Evolutionary conservation across 2,329 filamentous ascomycete species (phyloP).

Genomic region (Ambrosiella xylebori): DNA sequence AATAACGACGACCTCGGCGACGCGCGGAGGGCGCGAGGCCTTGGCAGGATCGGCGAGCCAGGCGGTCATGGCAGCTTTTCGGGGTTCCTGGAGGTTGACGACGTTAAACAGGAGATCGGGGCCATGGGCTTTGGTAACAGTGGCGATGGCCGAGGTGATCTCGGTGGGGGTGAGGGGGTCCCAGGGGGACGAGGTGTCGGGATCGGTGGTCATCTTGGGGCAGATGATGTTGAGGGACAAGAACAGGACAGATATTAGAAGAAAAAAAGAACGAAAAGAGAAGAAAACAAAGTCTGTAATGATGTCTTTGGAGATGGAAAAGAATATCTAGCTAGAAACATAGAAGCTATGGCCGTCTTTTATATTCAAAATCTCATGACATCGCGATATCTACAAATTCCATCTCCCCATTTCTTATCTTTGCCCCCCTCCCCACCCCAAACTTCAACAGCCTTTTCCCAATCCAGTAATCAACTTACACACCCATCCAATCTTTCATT

Average conservation of each 20-base stretch:
- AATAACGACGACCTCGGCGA: constrained; percentile 74
- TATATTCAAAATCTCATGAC: too few species aligned
- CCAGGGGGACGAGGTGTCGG: constrained; percentile 32
- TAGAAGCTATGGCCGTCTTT: too few species aligned
- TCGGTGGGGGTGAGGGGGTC: constrained; percentile 59
- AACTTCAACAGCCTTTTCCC: too few species aligned
- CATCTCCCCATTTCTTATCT: too few species aligned
- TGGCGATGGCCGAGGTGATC: constrained; percentile 52
- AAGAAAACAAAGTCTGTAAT: too few species aligned
- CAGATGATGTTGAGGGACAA: background rate
- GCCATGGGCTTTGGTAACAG: constrained; percentile 52
- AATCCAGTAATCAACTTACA: too few species aligned
- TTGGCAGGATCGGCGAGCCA: constrained; percentile 54
- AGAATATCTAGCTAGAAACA: too few species aligned
- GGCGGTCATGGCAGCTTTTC: constrained; percentile 64
- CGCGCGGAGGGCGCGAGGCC: constrained; percentile 44
- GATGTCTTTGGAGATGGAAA: too few species aligned
- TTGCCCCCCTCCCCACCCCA: too few species aligned
- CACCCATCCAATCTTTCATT: too few species aligned
- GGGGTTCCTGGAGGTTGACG: constrained; percentile 67
- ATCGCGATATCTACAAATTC: too few species aligned
- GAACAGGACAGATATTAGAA: background rate
- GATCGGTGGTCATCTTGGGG: background rate
- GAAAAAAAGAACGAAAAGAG: background rate
- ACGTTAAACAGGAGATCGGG: constrained; percentile 69